A percentile compares a stretch with the other conserved stretches of the same genome.
Conservation (phyloP, 192 early-diverging fungal species). For the Chytriomyces sp. region DNA sequence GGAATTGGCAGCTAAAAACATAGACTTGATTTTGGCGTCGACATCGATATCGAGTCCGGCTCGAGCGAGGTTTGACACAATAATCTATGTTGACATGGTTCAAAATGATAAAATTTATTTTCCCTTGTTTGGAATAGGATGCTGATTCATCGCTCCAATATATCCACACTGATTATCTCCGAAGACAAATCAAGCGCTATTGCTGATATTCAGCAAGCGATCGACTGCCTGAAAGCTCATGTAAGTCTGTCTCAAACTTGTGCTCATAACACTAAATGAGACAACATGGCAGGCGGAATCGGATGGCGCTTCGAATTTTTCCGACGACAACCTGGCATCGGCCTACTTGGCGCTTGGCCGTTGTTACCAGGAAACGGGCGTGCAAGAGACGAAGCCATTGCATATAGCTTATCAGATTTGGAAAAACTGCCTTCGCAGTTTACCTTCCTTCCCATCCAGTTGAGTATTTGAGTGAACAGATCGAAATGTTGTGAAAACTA, state of each 20-base stretch:
- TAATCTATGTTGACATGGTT: not conserved
- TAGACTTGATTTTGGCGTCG: not conserved
- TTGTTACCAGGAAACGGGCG: constrained; percentile 45
- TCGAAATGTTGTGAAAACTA: constrained; percentile 10
- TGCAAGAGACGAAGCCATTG: constrained; percentile 48
- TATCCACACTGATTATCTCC: not conserved
- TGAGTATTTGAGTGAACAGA: constrained; percentile 33
- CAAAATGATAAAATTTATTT: not conserved
- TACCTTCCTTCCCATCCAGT: constrained; percentile 43
- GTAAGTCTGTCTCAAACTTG: constrained; percentile 6
- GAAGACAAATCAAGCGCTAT: not conserved
- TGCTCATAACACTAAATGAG: not conserved
- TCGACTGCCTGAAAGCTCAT: constrained; percentile 34
- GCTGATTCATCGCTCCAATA: not conserved
- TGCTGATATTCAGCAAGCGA: constrained; percentile 14
- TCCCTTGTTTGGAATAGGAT: not conserved
- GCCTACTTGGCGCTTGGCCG: constrained; percentile 67
- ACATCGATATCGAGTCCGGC: not conserved
- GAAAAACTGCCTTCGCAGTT: constrained; percentile 57
- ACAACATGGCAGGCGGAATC: constrained; percentile 41
- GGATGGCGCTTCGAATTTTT: constrained; percentile 38
- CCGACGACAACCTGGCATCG: constrained; percentile 61
- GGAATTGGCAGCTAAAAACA: not conserved
- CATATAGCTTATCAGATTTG: constrained; percentile 63
- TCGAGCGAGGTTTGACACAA: not conserved